Evolutionary conservation across 768 basidiomycete species (phyloP).

Genomic region (Mycena rosella): DNA sequence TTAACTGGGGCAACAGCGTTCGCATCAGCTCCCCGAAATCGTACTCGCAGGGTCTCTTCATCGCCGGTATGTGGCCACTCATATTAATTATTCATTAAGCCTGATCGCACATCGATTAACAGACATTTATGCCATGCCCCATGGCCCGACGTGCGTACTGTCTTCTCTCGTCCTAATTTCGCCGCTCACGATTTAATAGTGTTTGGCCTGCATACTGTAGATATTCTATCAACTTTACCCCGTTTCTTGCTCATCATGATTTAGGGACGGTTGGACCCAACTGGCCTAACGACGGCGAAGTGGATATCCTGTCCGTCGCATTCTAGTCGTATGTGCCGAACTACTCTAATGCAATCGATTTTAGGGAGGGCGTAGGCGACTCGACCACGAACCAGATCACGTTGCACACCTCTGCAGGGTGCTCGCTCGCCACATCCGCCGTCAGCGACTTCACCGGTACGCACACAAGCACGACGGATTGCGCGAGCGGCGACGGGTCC

Average conservation of each 20-base stretch:
- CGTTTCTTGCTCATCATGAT: neutral
- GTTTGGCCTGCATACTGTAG: slow-evolving; percentile 69
- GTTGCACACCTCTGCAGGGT: slow-evolving; percentile 67
- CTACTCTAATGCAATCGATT: slow-evolving; percentile 53
- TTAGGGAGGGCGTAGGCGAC: slow-evolving; percentile 78
- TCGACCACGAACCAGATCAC: slow-evolving; percentile 72
- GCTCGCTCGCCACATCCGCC: slow-evolving; percentile 46
- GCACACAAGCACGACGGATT: slow-evolving; percentile 48
- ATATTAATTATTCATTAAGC: slow-evolving; percentile 2
- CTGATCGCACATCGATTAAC: neutral
- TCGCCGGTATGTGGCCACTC: slow-evolving; percentile 56
- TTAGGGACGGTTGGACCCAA: slow-evolving; percentile 60
- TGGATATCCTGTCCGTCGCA: slow-evolving; percentile 10
- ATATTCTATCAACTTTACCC: neutral
- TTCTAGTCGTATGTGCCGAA: no score
- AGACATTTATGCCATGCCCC: slow-evolving; percentile 75
- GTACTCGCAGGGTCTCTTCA: slow-evolving; percentile 78
- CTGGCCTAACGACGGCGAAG: slow-evolving; percentile 63
- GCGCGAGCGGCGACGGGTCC: slow-evolving; percentile 53
- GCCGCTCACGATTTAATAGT: slow-evolving; percentile 46
- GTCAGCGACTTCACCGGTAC: slow-evolving; percentile 40
- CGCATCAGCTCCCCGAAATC: slow-evolving; percentile 75
- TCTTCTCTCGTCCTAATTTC: neutral
- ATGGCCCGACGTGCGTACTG: slow-evolving; percentile 52
- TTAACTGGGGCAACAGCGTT: slow-evolving; percentile 58